Evolutionary conservation across 768 basidiomycete genomes (phyloP).

Genomic region (Leccinum ochraceum): DNA sequence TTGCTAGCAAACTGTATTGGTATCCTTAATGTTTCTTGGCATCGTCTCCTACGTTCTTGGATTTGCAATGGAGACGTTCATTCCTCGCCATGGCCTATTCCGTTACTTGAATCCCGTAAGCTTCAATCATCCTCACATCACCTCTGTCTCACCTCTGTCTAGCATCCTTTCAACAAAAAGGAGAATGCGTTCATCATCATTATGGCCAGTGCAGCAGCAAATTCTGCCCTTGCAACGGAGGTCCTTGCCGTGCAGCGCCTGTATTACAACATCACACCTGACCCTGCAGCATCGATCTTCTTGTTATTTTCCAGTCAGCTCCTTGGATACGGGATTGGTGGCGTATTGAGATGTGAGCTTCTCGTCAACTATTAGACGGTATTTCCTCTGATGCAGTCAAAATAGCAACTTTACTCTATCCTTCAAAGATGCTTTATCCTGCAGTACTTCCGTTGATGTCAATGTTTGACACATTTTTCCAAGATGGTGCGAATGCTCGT

Average conservation of each 20-base stretch:
- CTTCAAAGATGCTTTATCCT: slow-evolving; percentile 46
- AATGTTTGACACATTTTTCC: slow-evolving; percentile 41
- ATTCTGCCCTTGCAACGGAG: slow-evolving; percentile 53
- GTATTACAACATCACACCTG: slow-evolving; percentile 54
- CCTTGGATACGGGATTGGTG: slow-evolving; percentile 55
- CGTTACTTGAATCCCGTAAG: slow-evolving; percentile 52
- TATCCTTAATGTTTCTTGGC: slow-evolving; percentile 57
- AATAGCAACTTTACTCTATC: slow-evolving; percentile 40
- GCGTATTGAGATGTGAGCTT: slow-evolving; percentile 47
- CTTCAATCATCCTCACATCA: neutral
- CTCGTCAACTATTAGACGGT: neutral
- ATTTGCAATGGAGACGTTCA: slow-evolving; percentile 43
- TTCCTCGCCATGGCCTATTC: slow-evolving; percentile 46
- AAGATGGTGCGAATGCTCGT: slow-evolving; percentile 38
- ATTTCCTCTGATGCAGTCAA: slow-evolving; percentile 11
- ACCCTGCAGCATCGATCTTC: slow-evolving; percentile 46
- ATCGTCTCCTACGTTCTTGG: slow-evolving; percentile 53
- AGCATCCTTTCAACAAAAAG: slow-evolving; percentile 62
- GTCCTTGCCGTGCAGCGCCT: slow-evolving; percentile 54
- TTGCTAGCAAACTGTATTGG: slow-evolving; percentile 46
- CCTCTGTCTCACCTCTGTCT: slow-evolving; percentile 3
- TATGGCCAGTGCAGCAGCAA: slow-evolving; percentile 57
- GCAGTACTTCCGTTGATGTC: slow-evolving; percentile 26
- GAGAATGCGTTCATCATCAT: slow-evolving; percentile 60
- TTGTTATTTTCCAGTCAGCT: slow-evolving; percentile 37